Conservation (phyloP, 352 stramenopile genomes). For the Pythium insidiosum region DNA sequence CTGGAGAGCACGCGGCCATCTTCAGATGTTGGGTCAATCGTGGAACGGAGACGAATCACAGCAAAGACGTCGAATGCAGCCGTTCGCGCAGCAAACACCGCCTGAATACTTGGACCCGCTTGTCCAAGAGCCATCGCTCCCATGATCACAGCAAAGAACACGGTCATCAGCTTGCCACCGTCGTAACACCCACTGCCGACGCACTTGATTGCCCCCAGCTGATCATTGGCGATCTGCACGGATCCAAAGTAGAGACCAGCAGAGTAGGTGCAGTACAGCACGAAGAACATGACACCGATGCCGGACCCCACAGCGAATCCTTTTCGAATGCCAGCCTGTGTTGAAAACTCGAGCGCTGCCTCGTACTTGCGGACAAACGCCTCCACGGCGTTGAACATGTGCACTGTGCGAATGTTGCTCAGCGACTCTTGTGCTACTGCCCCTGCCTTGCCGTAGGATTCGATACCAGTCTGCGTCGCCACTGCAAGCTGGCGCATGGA, state of each 20-base stretch:
- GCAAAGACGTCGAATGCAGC: constrained; percentile 27
- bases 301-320: constrained; percentile 19
- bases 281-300: constrained; percentile 30
- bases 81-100: constrained; percentile 14
- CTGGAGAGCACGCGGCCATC: constrained; percentile 17
- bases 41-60: constrained; percentile 24
- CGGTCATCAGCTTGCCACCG: constrained; percentile 23
- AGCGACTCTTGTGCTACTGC: constrained; percentile 27
- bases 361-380: constrained; percentile 28
- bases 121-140: constrained; percentile 29
- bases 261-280: constrained; percentile 34
- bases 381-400: constrained; percentile 29
- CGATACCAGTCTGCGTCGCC: constrained; percentile 15
- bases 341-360: constrained; percentile 13
- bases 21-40: constrained; percentile 19
- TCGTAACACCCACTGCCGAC: constrained; percentile 16
- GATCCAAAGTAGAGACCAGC: constrained; percentile 42
- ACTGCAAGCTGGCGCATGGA: constrained; percentile 8
- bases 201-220: constrained; percentile 9
- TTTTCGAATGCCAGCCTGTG: constrained; percentile 21
- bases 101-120: constrained; percentile 22
- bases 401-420: constrained; percentile 30
- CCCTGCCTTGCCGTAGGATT: constrained; percentile 25
- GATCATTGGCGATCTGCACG: constrained; percentile 19
- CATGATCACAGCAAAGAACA: constrained; percentile 34